phyloP scores from a whole-genome alignment of 2,329 filamentous ascomycete species.

The Teratosphaeria zuluensis region DNA sequence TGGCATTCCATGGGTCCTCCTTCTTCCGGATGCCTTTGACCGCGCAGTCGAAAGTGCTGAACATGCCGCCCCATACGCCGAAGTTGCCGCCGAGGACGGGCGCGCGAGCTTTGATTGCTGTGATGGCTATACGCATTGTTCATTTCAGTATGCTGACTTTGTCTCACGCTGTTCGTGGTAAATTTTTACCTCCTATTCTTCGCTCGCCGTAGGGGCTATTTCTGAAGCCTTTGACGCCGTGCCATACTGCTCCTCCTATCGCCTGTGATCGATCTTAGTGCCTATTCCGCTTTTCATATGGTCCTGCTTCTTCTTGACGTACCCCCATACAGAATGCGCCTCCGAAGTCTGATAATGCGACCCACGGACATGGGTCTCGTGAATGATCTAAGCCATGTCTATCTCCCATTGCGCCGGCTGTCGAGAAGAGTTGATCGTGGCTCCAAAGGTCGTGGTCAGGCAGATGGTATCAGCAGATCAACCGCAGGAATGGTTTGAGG shows the following conservation, averaged over 20 bases:
- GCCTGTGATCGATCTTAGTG: conserved; percentile 12
- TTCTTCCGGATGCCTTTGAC: conserved; percentile 83
- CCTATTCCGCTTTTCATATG: neutral
- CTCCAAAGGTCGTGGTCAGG: neutral
- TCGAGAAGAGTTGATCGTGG: conserved; percentile 1
- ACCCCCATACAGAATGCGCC: conserved; percentile 96
- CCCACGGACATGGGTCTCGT: conserved; percentile 93
- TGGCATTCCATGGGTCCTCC: conserved; percentile 97
- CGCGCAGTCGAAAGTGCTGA: conserved; percentile 92
- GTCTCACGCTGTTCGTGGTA: neutral
- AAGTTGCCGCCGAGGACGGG: conserved; percentile 97
- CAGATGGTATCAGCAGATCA: neutral
- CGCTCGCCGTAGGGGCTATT: conserved; percentile 69
- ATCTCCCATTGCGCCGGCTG: conserved; percentile 16
- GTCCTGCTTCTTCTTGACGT: conserved; percentile 33
- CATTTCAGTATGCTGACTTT: neutral
- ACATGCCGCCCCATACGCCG: conserved; percentile 92
- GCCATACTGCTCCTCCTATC: conserved; percentile 63
- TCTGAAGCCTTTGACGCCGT: conserved; percentile 70
- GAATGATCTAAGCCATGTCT: conserved; percentile 67
- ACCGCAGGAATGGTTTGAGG: neutral
- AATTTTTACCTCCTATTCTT: conserved; percentile 61
- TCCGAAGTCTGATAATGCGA: conserved; percentile 93
- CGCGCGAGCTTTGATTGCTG: conserved; percentile 93
- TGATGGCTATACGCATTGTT: conserved; percentile 49